Percentiles rank a stretch among this genome's conserved stretches.
These are phyloP conservation scores for Claviceps fusiformis DNA, from an alignment of 2,329 filamentous ascomycete species.

Conservation along the genomic window DNA sequence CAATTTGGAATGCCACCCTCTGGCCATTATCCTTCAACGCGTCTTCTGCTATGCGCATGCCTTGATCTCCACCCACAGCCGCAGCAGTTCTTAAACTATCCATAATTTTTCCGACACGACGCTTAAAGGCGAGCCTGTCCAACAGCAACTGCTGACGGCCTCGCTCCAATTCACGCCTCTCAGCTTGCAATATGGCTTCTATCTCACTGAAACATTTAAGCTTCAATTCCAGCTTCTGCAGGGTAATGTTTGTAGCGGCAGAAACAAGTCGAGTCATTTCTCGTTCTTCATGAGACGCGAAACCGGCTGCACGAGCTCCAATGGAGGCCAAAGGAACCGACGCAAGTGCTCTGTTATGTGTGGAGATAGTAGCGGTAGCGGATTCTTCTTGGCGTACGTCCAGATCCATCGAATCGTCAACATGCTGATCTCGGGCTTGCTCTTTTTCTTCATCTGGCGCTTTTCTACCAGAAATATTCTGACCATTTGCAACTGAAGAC, in stretches of 20 bases:
- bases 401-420: slow-evolving; percentile 50
- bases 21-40: slow-evolving; percentile 31
- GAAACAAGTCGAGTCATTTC: slow-evolving; percentile 92
- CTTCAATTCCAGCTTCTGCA: slow-evolving; percentile 93
- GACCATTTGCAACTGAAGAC: slow-evolving; percentile 39
- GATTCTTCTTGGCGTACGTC: slow-evolving; percentile 38
- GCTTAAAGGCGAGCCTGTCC: slow-evolving; percentile 81
- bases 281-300: slow-evolving; percentile 91
- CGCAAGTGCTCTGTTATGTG: slow-evolving; percentile 39
- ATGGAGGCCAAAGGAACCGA: slow-evolving; percentile 76
- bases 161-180: slow-evolving; percentile 83
- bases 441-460: not conserved
- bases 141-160: slow-evolving; percentile 87
- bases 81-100: slow-evolving; percentile 51
- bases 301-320: slow-evolving; percentile 70
- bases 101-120: slow-evolving; percentile 71
- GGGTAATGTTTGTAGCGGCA: slow-evolving; percentile 80
- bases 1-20: slow-evolving; percentile 38
- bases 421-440: slow-evolving; percentile 11
- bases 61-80: slow-evolving; percentile 34
- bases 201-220: slow-evolving; percentile 94
- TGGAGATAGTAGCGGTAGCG: slow-evolving; percentile 37
- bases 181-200: slow-evolving; percentile 80
- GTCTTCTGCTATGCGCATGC: slow-evolving; percentile 33
- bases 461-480: slow-evolving; percentile 31